phyloP scores from a whole-genome alignment of 768 basidiomycete genomes.

The Amanita rimosa region DNA sequence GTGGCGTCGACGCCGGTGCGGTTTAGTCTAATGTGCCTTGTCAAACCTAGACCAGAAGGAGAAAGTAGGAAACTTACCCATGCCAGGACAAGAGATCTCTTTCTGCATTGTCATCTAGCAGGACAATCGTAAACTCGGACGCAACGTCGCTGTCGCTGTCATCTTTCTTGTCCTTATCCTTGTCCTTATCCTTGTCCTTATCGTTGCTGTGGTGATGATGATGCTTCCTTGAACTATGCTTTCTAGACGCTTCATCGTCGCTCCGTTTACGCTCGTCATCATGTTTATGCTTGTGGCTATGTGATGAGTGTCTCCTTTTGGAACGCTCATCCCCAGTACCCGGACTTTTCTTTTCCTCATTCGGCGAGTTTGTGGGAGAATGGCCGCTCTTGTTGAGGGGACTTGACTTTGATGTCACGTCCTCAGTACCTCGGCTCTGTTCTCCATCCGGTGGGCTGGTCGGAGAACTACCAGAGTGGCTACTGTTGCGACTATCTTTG shows the following conservation, averaged over 20 bases:
- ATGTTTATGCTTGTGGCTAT: neutral
- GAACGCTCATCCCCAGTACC: neutral
- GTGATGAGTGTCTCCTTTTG: neutral
- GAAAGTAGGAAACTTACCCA: conserved; percentile 20
- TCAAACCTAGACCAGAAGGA: neutral
- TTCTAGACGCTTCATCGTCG: conserved; percentile 5
- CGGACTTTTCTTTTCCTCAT: neutral
- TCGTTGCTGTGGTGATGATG: conserved; percentile 1
- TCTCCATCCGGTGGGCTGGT: neutral
- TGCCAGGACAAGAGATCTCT: conserved; percentile 27
- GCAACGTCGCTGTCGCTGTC: conserved; percentile 9
- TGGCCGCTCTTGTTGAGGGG: neutral
- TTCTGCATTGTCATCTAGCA: conserved; percentile 24
- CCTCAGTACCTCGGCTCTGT: neutral
- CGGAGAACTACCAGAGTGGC: neutral
- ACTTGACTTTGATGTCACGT: neutral
- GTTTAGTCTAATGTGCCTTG: conserved; percentile 11
- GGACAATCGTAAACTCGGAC: conserved; percentile 25
- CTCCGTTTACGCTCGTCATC: conserved; percentile 1
- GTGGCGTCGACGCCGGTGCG: conserved; percentile 20
- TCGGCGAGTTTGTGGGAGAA: neutral
- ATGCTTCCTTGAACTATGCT: conserved; percentile 3
- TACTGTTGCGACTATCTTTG: neutral
- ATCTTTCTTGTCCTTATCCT: neutral
- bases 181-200: neutral